Evolutionary conservation across 192 early-diverging fungal species (phyloP).

Genomic region (Coemansia sp.): DNA sequence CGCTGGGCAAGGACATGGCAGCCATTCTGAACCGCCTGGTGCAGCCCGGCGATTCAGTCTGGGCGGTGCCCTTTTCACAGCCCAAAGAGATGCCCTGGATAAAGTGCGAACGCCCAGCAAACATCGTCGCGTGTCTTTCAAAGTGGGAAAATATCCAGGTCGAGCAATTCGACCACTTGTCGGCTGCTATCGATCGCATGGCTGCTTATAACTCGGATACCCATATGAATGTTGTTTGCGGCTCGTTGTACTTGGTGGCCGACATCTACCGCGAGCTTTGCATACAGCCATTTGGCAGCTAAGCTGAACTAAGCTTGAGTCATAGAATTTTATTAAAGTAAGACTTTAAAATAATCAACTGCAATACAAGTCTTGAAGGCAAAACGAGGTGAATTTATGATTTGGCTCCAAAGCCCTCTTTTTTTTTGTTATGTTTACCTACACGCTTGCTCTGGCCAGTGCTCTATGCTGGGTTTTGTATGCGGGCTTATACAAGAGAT

Average conservation of each 20-base stretch:
- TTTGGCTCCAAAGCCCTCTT: no score
- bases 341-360: no score
- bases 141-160: slow-evolving; percentile 4
- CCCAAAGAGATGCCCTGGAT: slow-evolving; percentile 92
- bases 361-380: no score
- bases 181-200: slow-evolving; percentile 44
- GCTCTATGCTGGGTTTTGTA: no score
- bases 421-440: no score
- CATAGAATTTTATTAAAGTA: no score
- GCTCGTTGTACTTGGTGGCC: slow-evolving; percentile 84
- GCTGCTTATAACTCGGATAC: slow-evolving; percentile 15
- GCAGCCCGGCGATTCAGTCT: slow-evolving; percentile 59
- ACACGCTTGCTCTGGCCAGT: no score
- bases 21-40: slow-evolving; percentile 62
- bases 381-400: no score
- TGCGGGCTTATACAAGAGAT: no score
- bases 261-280: slow-evolving; percentile 62
- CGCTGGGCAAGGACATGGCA: slow-evolving; percentile 64
- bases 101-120: slow-evolving; percentile 48
- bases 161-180: slow-evolving; percentile 31
- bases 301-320: no score
- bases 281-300: slow-evolving; percentile 23
- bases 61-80: slow-evolving; percentile 67
- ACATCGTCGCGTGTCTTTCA: slow-evolving; percentile 24
- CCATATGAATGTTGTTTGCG: slow-evolving; percentile 70